Conservation (phyloP, 2,329 filamentous ascomycete species). For the Monosporascus sp. region DNA sequence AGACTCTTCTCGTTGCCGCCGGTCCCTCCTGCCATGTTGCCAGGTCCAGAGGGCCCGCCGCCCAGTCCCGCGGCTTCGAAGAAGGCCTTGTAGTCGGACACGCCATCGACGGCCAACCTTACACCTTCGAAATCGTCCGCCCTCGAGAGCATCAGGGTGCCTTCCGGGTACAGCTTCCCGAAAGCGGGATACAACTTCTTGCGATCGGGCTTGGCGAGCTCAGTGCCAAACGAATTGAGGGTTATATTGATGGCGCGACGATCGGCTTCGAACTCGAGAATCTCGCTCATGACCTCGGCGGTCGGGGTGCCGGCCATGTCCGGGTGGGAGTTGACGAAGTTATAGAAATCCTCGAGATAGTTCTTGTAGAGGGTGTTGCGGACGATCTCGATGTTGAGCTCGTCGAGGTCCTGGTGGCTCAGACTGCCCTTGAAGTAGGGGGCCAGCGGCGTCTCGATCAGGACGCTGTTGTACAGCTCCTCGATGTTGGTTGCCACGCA, state of each 20-base stretch:
- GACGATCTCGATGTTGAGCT: conserved; percentile 98
- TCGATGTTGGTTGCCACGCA: conserved; percentile 98
- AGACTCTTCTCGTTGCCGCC: conserved; percentile 80
- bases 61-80: conserved; percentile 85
- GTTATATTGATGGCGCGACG: conserved; percentile 98
- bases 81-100: conserved; percentile 90
- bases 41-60: conserved; percentile 64
- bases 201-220: conserved; percentile 86
- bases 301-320: conserved; percentile 87
- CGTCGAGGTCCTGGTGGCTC: conserved; percentile 93
- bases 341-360: conserved; percentile 95
- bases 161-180: conserved; percentile 87
- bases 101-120: conserved; percentile 84
- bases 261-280: conserved; percentile 95
- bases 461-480: conserved; percentile 95
- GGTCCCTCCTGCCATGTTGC: conserved; percentile 80
- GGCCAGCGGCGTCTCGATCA: conserved; percentile 93
- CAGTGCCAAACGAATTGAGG: conserved; percentile 95
- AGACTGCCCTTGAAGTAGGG: conserved; percentile 97
- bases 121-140: conserved; percentile 96
- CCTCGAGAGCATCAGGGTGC: conserved; percentile 87
- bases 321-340: conserved; percentile 84
- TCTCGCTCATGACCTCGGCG: conserved; percentile 89
- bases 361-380: conserved; percentile 99
- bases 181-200: conserved; percentile 95